A percentile compares a stretch with the other conserved stretches of the same genome.
Evolutionary conservation across 2,329 filamentous ascomycete species (phyloP).

Genomic region (Didymella pomorum): DNA sequence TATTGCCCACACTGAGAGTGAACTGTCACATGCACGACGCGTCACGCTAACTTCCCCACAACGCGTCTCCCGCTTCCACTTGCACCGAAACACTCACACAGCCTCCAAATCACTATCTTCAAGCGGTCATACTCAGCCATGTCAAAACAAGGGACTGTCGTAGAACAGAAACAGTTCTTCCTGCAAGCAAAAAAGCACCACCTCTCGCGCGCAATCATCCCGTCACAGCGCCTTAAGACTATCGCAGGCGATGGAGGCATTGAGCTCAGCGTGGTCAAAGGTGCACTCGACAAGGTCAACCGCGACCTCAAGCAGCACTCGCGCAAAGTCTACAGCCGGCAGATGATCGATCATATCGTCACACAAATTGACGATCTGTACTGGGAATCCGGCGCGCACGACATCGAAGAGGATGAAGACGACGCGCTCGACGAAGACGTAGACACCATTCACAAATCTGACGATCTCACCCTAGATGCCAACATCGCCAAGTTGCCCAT

Average conservation of each 20-base stretch:
- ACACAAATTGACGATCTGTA: slow-evolving; percentile 76
- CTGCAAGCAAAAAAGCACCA: slow-evolving; percentile 68
- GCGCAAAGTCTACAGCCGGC: slow-evolving; percentile 70
- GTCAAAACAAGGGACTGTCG: slow-evolving; percentile 53
- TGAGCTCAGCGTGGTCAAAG: slow-evolving; percentile 57
- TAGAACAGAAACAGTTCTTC: slow-evolving; percentile 71
- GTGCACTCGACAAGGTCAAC: slow-evolving; percentile 67
- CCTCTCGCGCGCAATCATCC: slow-evolving; percentile 66
- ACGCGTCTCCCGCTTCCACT: slow-evolving; percentile 4
- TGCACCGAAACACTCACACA: background rate
- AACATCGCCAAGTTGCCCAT: slow-evolving; percentile 45
- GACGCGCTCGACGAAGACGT: slow-evolving; percentile 47
- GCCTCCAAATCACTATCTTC: background rate
- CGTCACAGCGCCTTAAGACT: slow-evolving; percentile 63
- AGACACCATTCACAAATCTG: slow-evolving; percentile 41
- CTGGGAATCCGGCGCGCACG: slow-evolving; percentile 57
- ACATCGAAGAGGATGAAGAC: slow-evolving; percentile 26
- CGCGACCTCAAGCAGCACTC: slow-evolving; percentile 70
- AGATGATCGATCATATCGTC: slow-evolving; percentile 74
- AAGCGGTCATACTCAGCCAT: slow-evolving; percentile 15
- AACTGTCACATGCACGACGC: slow-evolving; percentile 10
- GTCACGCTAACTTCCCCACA: slow-evolving; percentile 18
- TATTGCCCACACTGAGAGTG: background rate
- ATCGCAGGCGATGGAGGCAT: slow-evolving; percentile 59
- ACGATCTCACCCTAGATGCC: slow-evolving; percentile 46